A percentile compares a stretch with the other conserved stretches of the same genome.
Conservation (phyloP, 805 yeast genomes). For the Candida broadrunensis region DNA sequence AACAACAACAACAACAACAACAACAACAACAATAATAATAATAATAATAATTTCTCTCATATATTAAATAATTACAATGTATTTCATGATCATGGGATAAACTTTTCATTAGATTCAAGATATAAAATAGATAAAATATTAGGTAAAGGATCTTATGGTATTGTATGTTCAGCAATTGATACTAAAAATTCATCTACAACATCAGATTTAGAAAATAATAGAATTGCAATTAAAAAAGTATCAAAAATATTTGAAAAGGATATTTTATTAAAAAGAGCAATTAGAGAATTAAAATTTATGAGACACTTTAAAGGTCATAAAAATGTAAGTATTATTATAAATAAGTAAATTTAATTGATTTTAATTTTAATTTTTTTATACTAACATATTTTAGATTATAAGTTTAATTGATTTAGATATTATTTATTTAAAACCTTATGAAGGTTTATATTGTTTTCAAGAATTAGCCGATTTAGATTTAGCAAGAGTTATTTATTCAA, state of each 20-base stretch:
- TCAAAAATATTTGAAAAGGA: slow-evolving; percentile 65
- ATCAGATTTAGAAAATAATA: slow-evolving; percentile 9
- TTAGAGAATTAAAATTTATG: slow-evolving; percentile 81
- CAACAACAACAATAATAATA: neutral
- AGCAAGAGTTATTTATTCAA: slow-evolving; percentile 73
- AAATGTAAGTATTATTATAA: slow-evolving; percentile 41
- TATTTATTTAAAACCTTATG: slow-evolving; percentile 62
- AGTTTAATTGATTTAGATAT: slow-evolving; percentile 72
- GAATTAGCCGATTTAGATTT: slow-evolving; percentile 82
- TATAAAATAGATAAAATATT: slow-evolving; percentile 57
- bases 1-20: no score
- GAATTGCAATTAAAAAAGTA: slow-evolving; percentile 79
- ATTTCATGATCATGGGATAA: no score
- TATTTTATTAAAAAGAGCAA: slow-evolving; percentile 70
- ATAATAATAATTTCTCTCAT: slow-evolving; percentile 40
- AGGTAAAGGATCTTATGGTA: slow-evolving; percentile 87
- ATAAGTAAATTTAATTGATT: slow-evolving; percentile 59
- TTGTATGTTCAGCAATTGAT: slow-evolving; percentile 74
- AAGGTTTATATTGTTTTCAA: slow-evolving; percentile 86
- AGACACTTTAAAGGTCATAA: slow-evolving; percentile 81
- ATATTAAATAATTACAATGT: no score
- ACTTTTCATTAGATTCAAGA: slow-evolving; percentile 60
- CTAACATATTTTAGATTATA: slow-evolving; percentile 45
- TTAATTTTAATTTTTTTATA: slow-evolving; percentile 59
- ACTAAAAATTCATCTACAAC: slow-evolving; percentile 25